Base-by-base conservation (phyloP, 176 grass and related monocot species). In the Urochloa ruziziensis region DNA sequence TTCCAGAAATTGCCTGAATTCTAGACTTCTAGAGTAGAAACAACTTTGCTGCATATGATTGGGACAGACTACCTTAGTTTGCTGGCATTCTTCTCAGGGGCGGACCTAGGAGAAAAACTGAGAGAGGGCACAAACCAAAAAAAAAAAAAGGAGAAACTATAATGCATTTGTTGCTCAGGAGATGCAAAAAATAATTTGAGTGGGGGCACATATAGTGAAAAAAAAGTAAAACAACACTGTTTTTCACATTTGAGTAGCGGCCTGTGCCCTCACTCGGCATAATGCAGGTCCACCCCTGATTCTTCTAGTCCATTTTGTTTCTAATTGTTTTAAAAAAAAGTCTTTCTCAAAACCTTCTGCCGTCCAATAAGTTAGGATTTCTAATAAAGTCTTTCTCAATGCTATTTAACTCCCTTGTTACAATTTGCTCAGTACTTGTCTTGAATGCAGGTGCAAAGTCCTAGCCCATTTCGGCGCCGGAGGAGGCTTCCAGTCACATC, bases 401-500 rank as follows among this genome's bases (percentile, higher is more conserved):
- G 56, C 34, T 19, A 61, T 21, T 44, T 77, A 17, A 17, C 61
- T 32, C 66, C 19, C 10, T 46, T 85, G 19, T 35, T n/a, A 5
- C 5, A 3, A 25, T 5, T 36, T 49, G 48, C 27, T 86, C 3
- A 83, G 75, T 78, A 56, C 47, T 78, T 67, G 16, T 72, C 49
- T 52, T 68, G 49, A 9, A 88, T 68, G 53, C 88, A 94, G 92
- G 82, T 30, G 34, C 80, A 51, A 48, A 78, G 42, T 37, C 40
- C 27, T 62, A 37, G 32, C 12, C 32, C 73, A 29, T 37, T 35
- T 79, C 71, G 84, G 12, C 57, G 71, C 11, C 63, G 44, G 7
- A 87, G 54, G 43, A 80, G 83, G 29, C 5, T 65, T 14, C 23
- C 65, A 34, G 34, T 15, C 11, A 34, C 15, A 1, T 14, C 35